Evolutionary conservation across 495 filamentous ascomycete genomes (phyloP).

Genomic region (Trichoderma asperelloides): DNA sequence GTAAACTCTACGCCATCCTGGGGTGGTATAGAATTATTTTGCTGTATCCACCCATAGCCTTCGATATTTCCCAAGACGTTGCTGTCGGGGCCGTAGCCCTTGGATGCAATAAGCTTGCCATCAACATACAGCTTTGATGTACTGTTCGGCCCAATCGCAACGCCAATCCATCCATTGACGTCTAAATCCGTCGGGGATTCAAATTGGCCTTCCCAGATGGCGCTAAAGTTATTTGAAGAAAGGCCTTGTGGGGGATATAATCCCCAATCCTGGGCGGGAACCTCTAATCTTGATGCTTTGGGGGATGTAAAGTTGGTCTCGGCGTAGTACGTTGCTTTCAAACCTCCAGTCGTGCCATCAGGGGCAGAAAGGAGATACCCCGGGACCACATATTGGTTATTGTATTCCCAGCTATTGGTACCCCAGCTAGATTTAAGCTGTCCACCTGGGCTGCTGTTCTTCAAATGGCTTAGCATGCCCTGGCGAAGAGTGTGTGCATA

Average conservation of each 20-base stretch:
- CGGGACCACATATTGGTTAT: slow-evolving; percentile 32
- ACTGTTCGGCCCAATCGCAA: slow-evolving; percentile 29
- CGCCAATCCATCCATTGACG: slow-evolving; percentile 27
- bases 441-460: slow-evolving; percentile 15
- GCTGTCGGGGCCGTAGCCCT: slow-evolving; percentile 17
- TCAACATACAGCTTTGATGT: slow-evolving; percentile 30
- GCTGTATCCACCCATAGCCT: slow-evolving; percentile 18
- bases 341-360: slow-evolving; percentile 24
- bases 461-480: slow-evolving; percentile 26
- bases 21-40: slow-evolving; percentile 16
- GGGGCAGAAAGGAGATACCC: slow-evolving; percentile 27
- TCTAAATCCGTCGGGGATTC: slow-evolving; percentile 27
- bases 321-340: slow-evolving; percentile 34
- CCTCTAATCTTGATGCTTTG: slow-evolving; percentile 21
- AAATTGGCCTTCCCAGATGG: slow-evolving; percentile 31
- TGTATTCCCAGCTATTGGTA: slow-evolving; percentile 33
- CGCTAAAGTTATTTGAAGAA: slow-evolving; percentile 36
- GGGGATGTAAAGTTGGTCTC: slow-evolving; percentile 28
- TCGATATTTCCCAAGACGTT: slow-evolving; percentile 26
- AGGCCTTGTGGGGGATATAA: slow-evolving; percentile 32
- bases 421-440: slow-evolving; percentile 34
- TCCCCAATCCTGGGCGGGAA: slow-evolving; percentile 33
- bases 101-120: slow-evolving; percentile 15
- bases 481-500: slow-evolving; percentile 32
- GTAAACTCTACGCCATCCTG: slow-evolving; percentile 27